phyloP scores from a whole-genome alignment of 768 basidiomycete species.

The Strobilomyces dryophilus region DNA sequence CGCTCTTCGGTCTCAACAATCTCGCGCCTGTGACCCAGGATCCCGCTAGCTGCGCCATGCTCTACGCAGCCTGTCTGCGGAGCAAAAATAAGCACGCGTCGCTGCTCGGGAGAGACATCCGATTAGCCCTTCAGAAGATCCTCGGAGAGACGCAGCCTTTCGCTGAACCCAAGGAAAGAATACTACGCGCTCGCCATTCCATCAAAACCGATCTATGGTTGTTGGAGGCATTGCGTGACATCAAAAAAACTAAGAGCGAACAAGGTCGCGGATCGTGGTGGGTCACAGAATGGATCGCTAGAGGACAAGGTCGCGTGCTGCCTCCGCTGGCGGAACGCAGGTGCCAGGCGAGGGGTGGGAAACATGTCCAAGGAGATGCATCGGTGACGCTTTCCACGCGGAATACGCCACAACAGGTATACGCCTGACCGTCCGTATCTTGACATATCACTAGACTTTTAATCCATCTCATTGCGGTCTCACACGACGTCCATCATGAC shows the following conservation, averaged over 20 bases:
- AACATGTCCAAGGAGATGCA: neutral
- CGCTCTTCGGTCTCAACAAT: constrained; percentile 51
- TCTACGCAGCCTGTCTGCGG: constrained; percentile 53
- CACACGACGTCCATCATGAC: neutral
- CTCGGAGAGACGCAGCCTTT: constrained; percentile 17
- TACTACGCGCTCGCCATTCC: constrained; percentile 22
- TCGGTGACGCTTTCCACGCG: neutral
- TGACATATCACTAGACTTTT: constrained; percentile 1
- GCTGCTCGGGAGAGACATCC: constrained; percentile 39
- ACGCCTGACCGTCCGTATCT: constrained; percentile 3
- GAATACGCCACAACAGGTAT: neutral
- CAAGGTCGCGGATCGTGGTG: constrained; percentile 27
- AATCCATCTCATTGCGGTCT: neutral
- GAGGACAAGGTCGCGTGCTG: constrained; percentile 20
- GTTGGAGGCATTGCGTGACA: constrained; percentile 33
- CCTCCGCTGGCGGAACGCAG: constrained; percentile 17
- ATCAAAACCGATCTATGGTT: constrained; percentile 37
- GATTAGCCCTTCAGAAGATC: constrained; percentile 38
- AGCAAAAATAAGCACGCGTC: constrained; percentile 38
- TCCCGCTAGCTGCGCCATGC: constrained; percentile 51
- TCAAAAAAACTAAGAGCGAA: constrained; percentile 31
- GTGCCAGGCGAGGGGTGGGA: constrained; percentile 8
- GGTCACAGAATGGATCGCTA: constrained; percentile 26
- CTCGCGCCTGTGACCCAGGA: constrained; percentile 54
- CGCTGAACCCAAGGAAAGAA: constrained; percentile 16